These are phyloP conservation scores for Leishmania mexicana DNA, from an alignment of 208 protist genomes.

Conservation along the genomic window DNA sequence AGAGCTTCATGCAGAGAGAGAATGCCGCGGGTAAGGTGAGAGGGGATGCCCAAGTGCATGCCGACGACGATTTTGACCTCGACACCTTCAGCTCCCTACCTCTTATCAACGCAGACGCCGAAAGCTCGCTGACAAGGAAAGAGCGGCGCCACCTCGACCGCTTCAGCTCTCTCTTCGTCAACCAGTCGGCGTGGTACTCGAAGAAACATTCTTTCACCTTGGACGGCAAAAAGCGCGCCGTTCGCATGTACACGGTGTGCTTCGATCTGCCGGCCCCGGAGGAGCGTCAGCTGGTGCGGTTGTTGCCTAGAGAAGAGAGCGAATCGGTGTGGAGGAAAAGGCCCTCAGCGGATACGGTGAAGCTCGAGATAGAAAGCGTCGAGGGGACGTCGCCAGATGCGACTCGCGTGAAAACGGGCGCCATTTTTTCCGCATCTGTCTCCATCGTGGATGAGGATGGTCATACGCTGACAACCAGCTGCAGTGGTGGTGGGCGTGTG, in stretches of 20 bases:
- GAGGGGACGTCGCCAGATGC: not conserved
- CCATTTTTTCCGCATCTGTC: conserved; percentile 17
- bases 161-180: not conserved
- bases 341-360: not conserved
- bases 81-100: conserved; percentile 31
- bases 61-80: conserved; percentile 30
- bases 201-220: conserved; percentile 24
- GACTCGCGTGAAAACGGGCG: conserved; percentile 16
- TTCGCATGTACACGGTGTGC: conserved; percentile 72
- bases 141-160: conserved; percentile 2
- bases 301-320: conserved; percentile 15
- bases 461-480: not conserved
- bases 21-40: not conserved
- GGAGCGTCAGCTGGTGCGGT: conserved; percentile 36
- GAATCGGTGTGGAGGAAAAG: not conserved
- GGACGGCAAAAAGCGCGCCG: conserved; percentile 59
- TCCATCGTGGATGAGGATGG: conserved; percentile 27
- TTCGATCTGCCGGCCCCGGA: conserved; percentile 46
- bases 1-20: not conserved
- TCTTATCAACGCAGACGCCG: conserved; percentile 17
- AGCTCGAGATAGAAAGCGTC: not conserved
- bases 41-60: not conserved
- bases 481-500: not conserved
- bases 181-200: conserved; percentile 1
- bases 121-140: not conserved